Evolutionary conservation across 2,329 filamentous ascomycete genomes (phyloP), one percentile per base, ranked within the genome.

Genomic region (Aspergillus sclerotialis): DNA sequence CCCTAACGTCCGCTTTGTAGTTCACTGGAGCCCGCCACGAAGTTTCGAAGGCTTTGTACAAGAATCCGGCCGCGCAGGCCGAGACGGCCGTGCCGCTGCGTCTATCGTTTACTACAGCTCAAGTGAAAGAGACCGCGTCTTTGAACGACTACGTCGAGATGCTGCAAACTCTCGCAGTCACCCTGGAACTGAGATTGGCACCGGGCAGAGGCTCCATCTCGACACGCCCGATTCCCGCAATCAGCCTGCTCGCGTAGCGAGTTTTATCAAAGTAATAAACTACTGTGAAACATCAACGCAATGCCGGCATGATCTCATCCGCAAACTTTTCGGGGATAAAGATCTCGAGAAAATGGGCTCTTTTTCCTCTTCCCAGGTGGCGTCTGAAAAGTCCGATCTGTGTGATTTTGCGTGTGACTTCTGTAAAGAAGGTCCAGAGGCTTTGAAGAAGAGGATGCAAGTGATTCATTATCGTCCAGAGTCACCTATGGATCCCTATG

Each of bases 21-120:
- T 92, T 2, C 90, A 96, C 61, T 96, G 90, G 88, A 84, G 87
- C 39, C 73, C 94, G 7, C 86, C 90, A 7, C 93, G 94, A 55
- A 92, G 84, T 3, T 94, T 96, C 56, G 90, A 96, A 58, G 87
- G 89, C 1, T 95, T 92, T 56, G 94, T 95, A 52, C 90, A 96
- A 63, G 90, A 96, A 70, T 89, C 87, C 2, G 90, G 90, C 0
- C 82, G 90, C 25, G 90, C 89, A 5, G 90, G 90, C 0, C 77
- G 90, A 26, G 90, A 96, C 49, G 86, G 87, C 15, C 89, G 90
- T 42, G 88, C 88, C 0, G 82, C 83, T 19, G 77, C 83, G 40
- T 95, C 88, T 53, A 85, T 94, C 35, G 67, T 96, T 35, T 94
- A 95, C 61, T 96, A 95, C 63, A 88, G 81, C 39, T 78, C 84